phyloP scores from a whole-genome alignment of 352 stramenopile species.

The Phytophthora melonis region DNA sequence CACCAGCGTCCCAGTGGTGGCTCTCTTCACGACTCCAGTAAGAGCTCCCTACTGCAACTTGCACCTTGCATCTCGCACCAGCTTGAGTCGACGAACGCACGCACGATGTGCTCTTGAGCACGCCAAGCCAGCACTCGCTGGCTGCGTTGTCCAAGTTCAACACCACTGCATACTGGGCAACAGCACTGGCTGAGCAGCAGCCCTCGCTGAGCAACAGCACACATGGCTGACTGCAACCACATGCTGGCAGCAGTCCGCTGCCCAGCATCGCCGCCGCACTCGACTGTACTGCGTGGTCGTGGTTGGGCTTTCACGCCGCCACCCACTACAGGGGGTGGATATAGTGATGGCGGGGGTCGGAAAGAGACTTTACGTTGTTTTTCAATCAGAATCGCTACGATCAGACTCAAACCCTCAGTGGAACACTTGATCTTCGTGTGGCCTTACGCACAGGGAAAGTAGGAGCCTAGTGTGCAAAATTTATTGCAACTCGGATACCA shows the following conservation, averaged over 20 bases:
- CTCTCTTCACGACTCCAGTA: not conserved
- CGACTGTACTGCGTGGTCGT: constrained; percentile 21
- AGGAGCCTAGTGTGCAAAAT: no score
- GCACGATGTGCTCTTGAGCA: not conserved
- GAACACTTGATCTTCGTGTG: no score
- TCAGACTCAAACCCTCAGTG: no score
- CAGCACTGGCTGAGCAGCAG: not conserved
- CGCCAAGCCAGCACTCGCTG: constrained; percentile 3
- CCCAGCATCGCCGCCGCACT: not conserved
- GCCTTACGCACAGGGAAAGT: no score
- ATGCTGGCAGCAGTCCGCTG: not conserved
- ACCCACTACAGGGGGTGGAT: constrained; percentile 31
- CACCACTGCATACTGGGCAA: not conserved
- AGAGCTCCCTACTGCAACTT: constrained; percentile 4
- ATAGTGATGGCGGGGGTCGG: no score
- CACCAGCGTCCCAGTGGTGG: constrained; percentile 15
- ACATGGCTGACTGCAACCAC: constrained; percentile 19
- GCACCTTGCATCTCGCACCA: not conserved
- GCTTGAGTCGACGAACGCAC: constrained; percentile 5
- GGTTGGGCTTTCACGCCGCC: constrained; percentile 9
- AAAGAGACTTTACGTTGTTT: no score
- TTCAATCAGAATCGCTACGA: no score
- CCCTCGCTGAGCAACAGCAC: not conserved
- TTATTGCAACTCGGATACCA: no score
- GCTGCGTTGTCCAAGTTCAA: constrained; percentile 1